Evolutionary conservation across 495 filamentous ascomycete genomes (phyloP), one percentile per base, ranked within the genome.

Genomic region (Penicilliopsis zonata): DNA sequence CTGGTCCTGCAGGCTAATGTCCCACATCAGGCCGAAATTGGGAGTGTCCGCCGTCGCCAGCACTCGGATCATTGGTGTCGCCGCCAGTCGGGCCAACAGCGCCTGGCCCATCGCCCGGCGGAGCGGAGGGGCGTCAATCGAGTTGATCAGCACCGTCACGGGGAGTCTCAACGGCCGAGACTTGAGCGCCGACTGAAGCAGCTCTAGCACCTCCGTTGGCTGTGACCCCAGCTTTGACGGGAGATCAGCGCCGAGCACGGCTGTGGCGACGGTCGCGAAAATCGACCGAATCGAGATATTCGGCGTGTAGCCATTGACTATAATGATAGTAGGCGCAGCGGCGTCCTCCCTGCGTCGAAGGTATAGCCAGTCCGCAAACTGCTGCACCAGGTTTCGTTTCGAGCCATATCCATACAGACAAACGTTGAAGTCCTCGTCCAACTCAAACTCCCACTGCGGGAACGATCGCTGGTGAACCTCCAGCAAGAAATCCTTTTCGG

Each of bases 371-470:
- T 74, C 70, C 1, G 86, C 86, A 47, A 93, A 95, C 18, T 72
- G 59, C 38, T 80, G 71, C 9, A 87, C 64, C 0, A 96, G 74
- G 9, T 61, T 59, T 9, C 82, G 68, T 47, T 96, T 98, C 23
- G 82, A 87, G 4, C 90, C 90, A 42, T 83, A 95, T 18, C 90
- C 90, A 49, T 88, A 94, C 2, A 95, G 57, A 44, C 92, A 90
- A 35, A 94, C 67, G 49, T 81, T 93, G 65, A 94, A 96, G 25
- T 78, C 78, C 49, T 94, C 75, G 20, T 74, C 69, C 13, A 96
- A 70, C 58, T 98, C 92, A 44, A 96, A 98, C 10, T 66, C 55
- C 90, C 90, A 98, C 50, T 96, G 90, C 9, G 78, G 68, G 50
- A 94, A 96, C 10, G 79, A 82, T 24, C 78, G 72, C 26, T 70